Percentiles rank a stretch among this genome's conserved stretches.
phyloP scores from a whole-genome alignment of 1,284 basidiomycete species.

The Irpex sp. region DNA sequence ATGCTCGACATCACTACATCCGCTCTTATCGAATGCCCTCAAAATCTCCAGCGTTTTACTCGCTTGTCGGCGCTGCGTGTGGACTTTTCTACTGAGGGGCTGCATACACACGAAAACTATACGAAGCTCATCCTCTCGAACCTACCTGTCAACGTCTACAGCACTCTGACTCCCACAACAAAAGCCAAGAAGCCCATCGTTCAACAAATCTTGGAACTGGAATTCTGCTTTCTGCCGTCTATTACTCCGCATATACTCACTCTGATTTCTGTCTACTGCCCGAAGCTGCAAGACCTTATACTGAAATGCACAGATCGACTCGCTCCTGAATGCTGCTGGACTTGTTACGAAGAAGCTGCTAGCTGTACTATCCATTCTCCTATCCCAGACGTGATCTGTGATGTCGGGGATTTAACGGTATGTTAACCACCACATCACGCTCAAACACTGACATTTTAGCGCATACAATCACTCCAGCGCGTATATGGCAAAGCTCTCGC shows the following conservation, averaged over 20 bases:
- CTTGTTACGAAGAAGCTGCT: constrained; percentile 56
- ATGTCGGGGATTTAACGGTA: constrained; percentile 43
- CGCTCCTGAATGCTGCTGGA: constrained; percentile 49
- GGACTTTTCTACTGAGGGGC: constrained; percentile 21
- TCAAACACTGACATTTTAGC: neutral
- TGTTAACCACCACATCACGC: constrained; percentile 18
- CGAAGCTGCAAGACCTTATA: constrained; percentile 39
- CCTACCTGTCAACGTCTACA: constrained; percentile 12
- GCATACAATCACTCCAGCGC: constrained; percentile 15
- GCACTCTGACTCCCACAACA: neutral
- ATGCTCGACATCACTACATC: constrained; percentile 11
- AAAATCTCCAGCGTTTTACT: constrained; percentile 13
- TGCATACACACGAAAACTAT: constrained; percentile 20
- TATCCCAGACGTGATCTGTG: constrained; percentile 43
- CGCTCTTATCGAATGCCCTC: constrained; percentile 13
- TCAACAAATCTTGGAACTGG: constrained; percentile 31
- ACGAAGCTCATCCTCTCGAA: constrained; percentile 19
- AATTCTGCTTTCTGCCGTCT: constrained; percentile 45
- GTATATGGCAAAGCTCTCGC: constrained; percentile 27
- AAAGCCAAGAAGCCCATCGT: neutral
- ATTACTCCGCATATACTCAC: constrained; percentile 45
- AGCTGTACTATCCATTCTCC: constrained; percentile 54
- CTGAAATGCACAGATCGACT: constrained; percentile 55
- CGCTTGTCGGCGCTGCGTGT: constrained; percentile 18
- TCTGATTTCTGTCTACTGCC: constrained; percentile 39